Conservation (phyloP, 2,329 filamentous ascomycete species). For the Periglandula ipomoeae region DNA sequence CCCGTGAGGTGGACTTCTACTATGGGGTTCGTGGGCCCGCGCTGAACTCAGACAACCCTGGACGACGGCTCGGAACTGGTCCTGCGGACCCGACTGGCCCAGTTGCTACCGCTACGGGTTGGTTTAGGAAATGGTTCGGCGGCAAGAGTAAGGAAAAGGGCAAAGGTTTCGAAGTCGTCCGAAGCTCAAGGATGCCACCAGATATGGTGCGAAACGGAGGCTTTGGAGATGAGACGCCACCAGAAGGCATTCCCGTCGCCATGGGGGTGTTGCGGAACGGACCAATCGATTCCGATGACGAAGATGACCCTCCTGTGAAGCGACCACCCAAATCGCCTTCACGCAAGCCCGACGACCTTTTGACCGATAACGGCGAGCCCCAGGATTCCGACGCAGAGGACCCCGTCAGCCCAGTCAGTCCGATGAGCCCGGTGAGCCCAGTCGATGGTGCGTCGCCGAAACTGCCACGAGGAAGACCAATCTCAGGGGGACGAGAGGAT, state of each 20-base stretch:
- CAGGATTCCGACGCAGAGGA: conserved; percentile 36
- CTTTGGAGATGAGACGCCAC: conserved; percentile 57
- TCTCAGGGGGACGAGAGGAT: neutral
- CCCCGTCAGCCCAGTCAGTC: conserved; percentile 19
- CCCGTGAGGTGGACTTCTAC: conserved; percentile 93
- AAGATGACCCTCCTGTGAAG: conserved; percentile 25
- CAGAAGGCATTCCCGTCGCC: conserved; percentile 56
- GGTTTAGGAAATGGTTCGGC: conserved; percentile 71
- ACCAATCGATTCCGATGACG: conserved; percentile 57
- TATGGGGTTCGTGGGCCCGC: conserved; percentile 87
- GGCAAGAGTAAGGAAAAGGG: conserved; percentile 88
- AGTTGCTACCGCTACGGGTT: conserved; percentile 79
- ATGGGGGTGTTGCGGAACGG: conserved; percentile 50
- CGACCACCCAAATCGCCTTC: conserved; percentile 16
- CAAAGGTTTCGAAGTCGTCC: conserved; percentile 94
- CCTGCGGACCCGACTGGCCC: conserved; percentile 91
- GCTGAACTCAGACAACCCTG: conserved; percentile 70
- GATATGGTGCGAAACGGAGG: conserved; percentile 48
- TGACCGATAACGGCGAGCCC: conserved; percentile 38
- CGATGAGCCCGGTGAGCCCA: neutral
- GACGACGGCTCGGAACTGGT: conserved; percentile 81
- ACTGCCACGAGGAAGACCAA: conserved; percentile 4
- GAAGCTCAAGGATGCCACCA: conserved; percentile 78
- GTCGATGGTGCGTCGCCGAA: conserved; percentile 15
- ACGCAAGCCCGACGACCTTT: conserved; percentile 25